These are phyloP conservation scores for Lumnitzera littorea DNA, from an alignment of 345 rosid genomes.

Conservation along the genomic window DNA sequence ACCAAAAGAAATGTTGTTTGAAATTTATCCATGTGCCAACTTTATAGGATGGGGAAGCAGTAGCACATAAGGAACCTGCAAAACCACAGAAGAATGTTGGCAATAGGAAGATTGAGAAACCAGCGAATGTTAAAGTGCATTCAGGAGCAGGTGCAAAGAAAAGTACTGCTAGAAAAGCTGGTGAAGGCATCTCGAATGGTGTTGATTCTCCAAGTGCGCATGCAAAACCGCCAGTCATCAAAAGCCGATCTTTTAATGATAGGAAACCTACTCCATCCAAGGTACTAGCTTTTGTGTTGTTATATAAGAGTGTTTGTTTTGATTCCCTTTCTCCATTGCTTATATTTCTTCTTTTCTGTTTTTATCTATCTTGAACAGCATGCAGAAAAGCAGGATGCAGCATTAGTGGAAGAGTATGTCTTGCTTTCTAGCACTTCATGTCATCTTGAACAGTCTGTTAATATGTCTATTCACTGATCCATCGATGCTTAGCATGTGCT, in stretches of 20 bases:
- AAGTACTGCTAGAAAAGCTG: conserved; percentile 35
- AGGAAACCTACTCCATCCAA: conserved; percentile 34
- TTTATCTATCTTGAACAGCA: conserved; percentile 33
- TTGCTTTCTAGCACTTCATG: conserved; percentile 9
- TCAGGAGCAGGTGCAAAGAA: conserved; percentile 38
- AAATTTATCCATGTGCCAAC: conserved; percentile 3
- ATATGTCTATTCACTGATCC: conserved; percentile 1
- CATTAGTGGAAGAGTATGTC: conserved; percentile 53
- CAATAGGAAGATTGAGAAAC: conserved; percentile 47
- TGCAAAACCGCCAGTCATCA: conserved; percentile 35
- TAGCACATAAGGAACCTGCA: conserved; percentile 24
- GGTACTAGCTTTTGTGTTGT: conserved; percentile 19
- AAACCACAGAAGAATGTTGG: conserved; percentile 34
- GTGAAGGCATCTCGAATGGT: conserved; percentile 51
- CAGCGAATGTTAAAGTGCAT: conserved; percentile 26
- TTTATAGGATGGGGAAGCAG: conserved; percentile 37
- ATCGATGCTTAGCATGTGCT: not conserved
- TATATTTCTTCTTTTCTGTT: conserved; percentile 7
- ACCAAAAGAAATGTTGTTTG: not conserved
- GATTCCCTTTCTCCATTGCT: not conserved
- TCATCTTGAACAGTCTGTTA: conserved; percentile 1
- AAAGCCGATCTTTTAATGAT: conserved; percentile 44
- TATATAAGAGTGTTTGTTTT: not conserved
- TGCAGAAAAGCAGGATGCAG: conserved; percentile 44
- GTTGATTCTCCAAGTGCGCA: conserved; percentile 28